These are phyloP conservation scores for Anaeromyces robustus DNA, from an alignment of 192 early-diverging fungal species.

Conservation along the genomic window DNA sequence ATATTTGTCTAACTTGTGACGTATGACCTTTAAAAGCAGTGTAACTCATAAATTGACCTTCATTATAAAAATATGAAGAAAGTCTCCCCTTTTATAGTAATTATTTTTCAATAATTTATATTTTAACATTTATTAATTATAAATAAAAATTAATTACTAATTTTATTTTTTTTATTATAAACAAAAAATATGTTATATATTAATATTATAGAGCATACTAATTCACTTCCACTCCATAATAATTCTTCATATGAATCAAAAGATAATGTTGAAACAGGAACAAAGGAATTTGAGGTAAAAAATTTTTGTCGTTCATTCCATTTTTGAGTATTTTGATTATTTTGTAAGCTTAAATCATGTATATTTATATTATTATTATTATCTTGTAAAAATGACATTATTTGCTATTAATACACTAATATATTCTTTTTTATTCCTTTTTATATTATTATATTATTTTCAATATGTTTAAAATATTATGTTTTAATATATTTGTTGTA, in stretches of 20 bases:
- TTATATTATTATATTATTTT: no score
- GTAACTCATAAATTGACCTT: slow-evolving; percentile 24
- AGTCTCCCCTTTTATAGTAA: slow-evolving; percentile 57
- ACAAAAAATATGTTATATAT: no score
- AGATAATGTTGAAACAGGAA: slow-evolving; percentile 17
- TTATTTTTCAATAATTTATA: neutral
- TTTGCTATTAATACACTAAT: neutral
- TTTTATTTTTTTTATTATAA: no score
- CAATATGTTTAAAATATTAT: no score
- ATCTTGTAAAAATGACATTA: neutral
- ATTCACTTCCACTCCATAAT: slow-evolving; percentile 71
- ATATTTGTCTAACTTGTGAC: slow-evolving; percentile 47
- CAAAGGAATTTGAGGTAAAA: neutral
- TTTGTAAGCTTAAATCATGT: neutral
- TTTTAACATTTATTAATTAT: neutral
- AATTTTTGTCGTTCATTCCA: neutral
- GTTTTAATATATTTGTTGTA: no score
- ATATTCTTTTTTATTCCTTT: no score
- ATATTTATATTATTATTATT: neutral
- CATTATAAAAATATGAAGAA: slow-evolving; percentile 35
- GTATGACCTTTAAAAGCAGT: slow-evolving; percentile 53
- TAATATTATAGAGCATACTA: no score
- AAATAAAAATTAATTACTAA: neutral
- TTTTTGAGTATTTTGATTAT: neutral
- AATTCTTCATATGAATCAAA: slow-evolving; percentile 67